Evolutionary conservation across 2,329 filamentous ascomycete species (phyloP).

Genomic region (Trichoderma aggressivum): DNA sequence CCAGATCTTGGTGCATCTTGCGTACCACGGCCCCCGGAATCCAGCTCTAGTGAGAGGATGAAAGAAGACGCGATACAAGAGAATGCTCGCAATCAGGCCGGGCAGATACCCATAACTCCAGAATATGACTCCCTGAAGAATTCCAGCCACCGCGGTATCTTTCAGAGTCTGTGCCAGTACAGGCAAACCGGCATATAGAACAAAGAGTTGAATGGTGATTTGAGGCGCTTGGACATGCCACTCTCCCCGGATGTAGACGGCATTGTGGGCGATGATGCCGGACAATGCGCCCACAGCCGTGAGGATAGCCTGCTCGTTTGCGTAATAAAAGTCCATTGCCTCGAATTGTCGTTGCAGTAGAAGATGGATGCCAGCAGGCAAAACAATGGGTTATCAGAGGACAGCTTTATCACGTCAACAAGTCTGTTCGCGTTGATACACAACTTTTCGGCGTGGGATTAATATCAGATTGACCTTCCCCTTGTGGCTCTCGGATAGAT

Average conservation of each 20-base stretch:
- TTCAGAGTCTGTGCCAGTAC: neutral
- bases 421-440: neutral
- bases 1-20: neutral
- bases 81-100: neutral
- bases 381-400: neutral
- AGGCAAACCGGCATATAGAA: neutral
- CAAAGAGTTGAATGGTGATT: slow-evolving; percentile 18
- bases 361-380: neutral
- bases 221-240: slow-evolving; percentile 27
- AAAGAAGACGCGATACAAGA: neutral
- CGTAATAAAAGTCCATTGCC: neutral
- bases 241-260: slow-evolving; percentile 27
- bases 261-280: neutral
- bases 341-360: neutral
- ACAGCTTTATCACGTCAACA: neutral
- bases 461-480: neutral
- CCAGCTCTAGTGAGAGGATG: neutral
- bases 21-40: neutral
- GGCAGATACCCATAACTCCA: neutral
- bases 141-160: neutral
- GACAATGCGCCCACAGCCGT: neutral
- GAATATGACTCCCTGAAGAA: neutral
- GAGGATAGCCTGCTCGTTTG: neutral
- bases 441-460: neutral
- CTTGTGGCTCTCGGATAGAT: neutral